phyloP scores from a whole-genome alignment of 2,329 filamentous ascomycete genomes.

The Sporothrix luriei region DNA sequence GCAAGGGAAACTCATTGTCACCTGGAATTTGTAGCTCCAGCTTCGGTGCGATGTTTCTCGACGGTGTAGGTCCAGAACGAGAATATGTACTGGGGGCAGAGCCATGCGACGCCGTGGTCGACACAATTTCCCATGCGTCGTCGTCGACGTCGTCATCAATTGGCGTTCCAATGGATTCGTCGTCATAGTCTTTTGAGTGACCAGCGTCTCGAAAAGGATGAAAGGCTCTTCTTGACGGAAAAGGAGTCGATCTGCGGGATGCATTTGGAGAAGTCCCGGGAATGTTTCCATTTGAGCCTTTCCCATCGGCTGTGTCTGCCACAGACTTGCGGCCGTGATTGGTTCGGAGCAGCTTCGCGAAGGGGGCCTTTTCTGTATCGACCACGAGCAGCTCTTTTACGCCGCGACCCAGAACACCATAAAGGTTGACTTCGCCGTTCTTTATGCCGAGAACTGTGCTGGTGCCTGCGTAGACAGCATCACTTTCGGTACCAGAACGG shows the following conservation, averaged over 20 bases:
- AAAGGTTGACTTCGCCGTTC: constrained; percentile 66
- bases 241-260: background rate
- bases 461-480: constrained; percentile 71
- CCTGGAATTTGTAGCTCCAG: constrained; percentile 8
- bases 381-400: constrained; percentile 69
- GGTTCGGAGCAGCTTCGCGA: constrained; percentile 50
- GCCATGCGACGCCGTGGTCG: background rate
- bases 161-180: background rate
- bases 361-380: constrained; percentile 56
- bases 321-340: constrained; percentile 32
- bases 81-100: background rate
- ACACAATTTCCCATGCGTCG: constrained; percentile 14
- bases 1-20: too few relatives aligned
- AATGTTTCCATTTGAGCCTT: background rate
- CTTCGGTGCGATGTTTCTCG: background rate
- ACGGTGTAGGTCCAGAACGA: background rate
- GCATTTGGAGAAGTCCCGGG: background rate
- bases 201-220: background rate
- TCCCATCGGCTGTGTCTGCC: background rate
- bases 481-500: constrained; percentile 66
- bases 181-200: background rate
- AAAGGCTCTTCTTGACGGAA: background rate
- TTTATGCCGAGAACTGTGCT: constrained; percentile 70
- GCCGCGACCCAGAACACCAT: constrained; percentile 70
- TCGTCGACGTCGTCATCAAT: background rate